These are phyloP conservation scores for Fusarium aywerte DNA, from an alignment of 2,329 filamentous ascomycete genomes.

Conservation along the genomic window DNA sequence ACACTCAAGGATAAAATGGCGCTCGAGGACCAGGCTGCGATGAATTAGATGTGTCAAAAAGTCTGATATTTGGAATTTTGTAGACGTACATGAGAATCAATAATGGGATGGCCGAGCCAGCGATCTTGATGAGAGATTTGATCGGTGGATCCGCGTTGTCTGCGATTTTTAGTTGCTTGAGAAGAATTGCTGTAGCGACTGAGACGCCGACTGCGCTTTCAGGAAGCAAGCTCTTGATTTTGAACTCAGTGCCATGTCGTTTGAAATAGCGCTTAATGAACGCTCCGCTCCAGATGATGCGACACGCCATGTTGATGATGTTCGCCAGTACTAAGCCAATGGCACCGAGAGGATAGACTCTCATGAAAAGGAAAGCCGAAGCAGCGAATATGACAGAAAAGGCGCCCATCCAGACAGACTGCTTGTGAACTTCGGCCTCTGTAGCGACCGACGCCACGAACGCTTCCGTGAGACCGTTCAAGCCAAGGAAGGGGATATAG, in stretches of 20 bases:
- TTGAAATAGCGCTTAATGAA: constrained; percentile 78
- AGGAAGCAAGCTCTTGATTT: constrained; percentile 46
- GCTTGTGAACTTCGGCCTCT: constrained; percentile 76
- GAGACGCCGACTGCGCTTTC: constrained; percentile 44
- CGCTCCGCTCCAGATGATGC: constrained; percentile 80
- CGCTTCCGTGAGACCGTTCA: constrained; percentile 92
- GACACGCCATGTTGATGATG: constrained; percentile 86
- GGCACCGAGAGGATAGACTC: constrained; percentile 76
- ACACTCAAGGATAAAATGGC: constrained; percentile 63
- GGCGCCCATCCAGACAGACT: constrained; percentile 84
- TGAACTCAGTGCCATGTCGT: constrained; percentile 53
- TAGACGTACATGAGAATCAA: constrained; percentile 68
- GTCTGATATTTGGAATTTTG: constrained; percentile 24
- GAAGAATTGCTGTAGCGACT: constrained; percentile 43
- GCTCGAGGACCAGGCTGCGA: constrained; percentile 64
- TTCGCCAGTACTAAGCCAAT: constrained; percentile 87
- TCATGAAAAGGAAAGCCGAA: constrained; percentile 79
- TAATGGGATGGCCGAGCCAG: constrained; percentile 62
- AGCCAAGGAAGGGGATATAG: constrained; percentile 90
- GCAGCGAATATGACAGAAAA: constrained; percentile 82
- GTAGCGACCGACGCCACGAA: constrained; percentile 91
- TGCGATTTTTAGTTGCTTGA: constrained; percentile 44
- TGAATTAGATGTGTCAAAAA: constrained; percentile 44
- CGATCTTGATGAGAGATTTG: constrained; percentile 58
- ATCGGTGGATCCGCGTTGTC: constrained; percentile 46